Evolutionary conservation across 2,329 filamentous ascomycete species (phyloP).

Genomic region (Penicillium crustosum): DNA sequence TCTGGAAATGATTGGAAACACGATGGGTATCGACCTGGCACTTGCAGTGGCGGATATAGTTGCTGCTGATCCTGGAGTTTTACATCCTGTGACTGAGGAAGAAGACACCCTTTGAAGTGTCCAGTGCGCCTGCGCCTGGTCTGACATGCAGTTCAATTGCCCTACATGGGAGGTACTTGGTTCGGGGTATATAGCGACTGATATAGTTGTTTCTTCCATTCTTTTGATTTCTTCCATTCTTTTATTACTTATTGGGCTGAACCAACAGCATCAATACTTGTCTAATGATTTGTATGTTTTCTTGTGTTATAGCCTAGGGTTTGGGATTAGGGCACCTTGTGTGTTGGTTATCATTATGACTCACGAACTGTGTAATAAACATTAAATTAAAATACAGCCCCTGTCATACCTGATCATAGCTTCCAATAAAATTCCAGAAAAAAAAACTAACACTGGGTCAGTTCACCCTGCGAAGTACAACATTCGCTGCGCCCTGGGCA

Average conservation of each 20-base stretch:
- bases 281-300: not conserved
- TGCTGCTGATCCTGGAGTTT: slow-evolving; percentile 27
- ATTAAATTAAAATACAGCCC: not conserved
- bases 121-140: not conserved
- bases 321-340: not conserved
- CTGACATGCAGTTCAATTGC: not conserved
- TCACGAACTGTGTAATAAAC: not conserved
- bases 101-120: slow-evolving; percentile 17
- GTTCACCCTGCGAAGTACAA: not conserved
- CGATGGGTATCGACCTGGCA: slow-evolving; percentile 42
- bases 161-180: slow-evolving; percentile 2
- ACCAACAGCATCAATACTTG: not conserved
- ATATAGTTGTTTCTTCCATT: not conserved
- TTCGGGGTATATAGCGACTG: not conserved
- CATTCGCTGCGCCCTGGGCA: not conserved
- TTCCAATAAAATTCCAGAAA: not conserved
- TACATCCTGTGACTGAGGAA: slow-evolving; percentile 23
- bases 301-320: not conserved
- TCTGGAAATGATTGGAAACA: slow-evolving; percentile 35
- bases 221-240: not conserved
- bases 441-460: not conserved
- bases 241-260: not conserved
- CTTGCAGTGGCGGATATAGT: slow-evolving; percentile 38
- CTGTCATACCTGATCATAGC: not conserved
- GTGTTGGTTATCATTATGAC: not conserved